Conservation (phyloP, 306 rosid genomes). For the Dryas alaskensis region DNA sequence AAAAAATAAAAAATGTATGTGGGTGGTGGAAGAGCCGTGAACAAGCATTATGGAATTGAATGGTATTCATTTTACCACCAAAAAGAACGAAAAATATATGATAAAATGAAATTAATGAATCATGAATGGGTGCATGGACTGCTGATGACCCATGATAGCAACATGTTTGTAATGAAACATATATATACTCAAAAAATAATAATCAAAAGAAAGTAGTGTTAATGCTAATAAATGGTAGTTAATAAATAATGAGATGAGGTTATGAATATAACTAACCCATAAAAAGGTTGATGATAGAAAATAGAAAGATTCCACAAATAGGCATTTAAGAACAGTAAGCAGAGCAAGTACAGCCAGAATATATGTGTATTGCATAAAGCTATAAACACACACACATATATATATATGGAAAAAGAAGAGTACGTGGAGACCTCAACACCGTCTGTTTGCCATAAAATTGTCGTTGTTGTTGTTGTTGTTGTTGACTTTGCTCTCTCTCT, state of each 20-base stretch:
- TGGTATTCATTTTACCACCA: slow-evolving; percentile 12
- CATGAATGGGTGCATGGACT: not conserved
- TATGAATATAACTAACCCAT: not conserved
- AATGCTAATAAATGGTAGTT: not conserved
- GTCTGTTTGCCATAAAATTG: slow-evolving; percentile 27
- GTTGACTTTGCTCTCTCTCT: slow-evolving; percentile 4
- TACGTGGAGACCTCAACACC: slow-evolving; percentile 61
- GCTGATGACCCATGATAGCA: not conserved
- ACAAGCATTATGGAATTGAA: not conserved
- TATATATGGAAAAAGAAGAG: not conserved
- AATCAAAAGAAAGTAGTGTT: not conserved
- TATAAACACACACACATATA: not conserved
- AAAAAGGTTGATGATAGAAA: not conserved
- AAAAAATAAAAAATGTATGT: not conserved
- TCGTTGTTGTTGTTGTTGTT: not conserved
- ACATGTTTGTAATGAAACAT: not conserved
- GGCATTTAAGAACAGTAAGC: not conserved
- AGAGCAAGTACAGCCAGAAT: slow-evolving; percentile 13
- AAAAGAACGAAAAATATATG: not conserved
- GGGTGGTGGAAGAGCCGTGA: slow-evolving; percentile 17
- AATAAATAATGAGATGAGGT: not conserved
- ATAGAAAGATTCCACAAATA: slow-evolving; percentile 16
- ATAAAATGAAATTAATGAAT: too few species aligned
- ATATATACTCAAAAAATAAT: not conserved
- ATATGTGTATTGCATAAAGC: not conserved